These are phyloP conservation scores for Phyllosticta citriasiana DNA, from an alignment of 2,329 filamentous ascomycete species.

Conservation along the genomic window DNA sequence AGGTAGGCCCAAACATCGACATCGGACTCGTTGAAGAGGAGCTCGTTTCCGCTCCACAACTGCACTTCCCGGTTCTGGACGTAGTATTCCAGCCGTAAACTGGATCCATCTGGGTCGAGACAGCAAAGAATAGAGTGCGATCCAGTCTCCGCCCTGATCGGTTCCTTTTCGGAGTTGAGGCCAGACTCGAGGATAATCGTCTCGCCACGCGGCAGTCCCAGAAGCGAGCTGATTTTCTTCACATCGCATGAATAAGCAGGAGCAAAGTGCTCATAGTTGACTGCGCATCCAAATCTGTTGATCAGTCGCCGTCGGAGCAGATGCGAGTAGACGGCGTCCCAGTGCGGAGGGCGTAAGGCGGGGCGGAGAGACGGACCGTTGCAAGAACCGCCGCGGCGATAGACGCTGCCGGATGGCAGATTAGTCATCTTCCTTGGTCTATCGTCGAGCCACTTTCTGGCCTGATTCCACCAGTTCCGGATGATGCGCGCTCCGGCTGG, in stretches of 20 bases:
- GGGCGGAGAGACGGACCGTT: not conserved
- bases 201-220: conserved; percentile 26
- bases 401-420: not conserved
- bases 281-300: not conserved
- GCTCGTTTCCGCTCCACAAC: conserved; percentile 20
- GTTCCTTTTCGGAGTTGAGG: conserved; percentile 15
- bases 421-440: not conserved
- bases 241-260: not conserved
- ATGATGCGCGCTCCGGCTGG: conserved; percentile 54
- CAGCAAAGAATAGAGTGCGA: conserved; percentile 67
- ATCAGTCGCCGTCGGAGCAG: not conserved
- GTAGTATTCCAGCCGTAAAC: conserved; percentile 26
- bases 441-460: conserved; percentile 48
- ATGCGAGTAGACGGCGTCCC: not conserved
- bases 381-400: not conserved
- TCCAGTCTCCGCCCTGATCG: conserved; percentile 42
- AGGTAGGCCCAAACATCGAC: conserved; percentile 31
- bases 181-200: conserved; percentile 40
- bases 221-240: conserved; percentile 19
- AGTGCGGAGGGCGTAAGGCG: not conserved
- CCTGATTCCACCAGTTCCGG: conserved; percentile 63
- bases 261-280: not conserved
- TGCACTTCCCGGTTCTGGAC: conserved; percentile 19
- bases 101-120: conserved; percentile 43
- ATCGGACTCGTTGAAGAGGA: conserved; percentile 19